Percentiles rank a stretch among this genome's conserved stretches.
These are phyloP conservation scores for Colletotrichum magnum DNA, from an alignment of 2,329 filamentous ascomycete species.

Conservation along the genomic window DNA sequence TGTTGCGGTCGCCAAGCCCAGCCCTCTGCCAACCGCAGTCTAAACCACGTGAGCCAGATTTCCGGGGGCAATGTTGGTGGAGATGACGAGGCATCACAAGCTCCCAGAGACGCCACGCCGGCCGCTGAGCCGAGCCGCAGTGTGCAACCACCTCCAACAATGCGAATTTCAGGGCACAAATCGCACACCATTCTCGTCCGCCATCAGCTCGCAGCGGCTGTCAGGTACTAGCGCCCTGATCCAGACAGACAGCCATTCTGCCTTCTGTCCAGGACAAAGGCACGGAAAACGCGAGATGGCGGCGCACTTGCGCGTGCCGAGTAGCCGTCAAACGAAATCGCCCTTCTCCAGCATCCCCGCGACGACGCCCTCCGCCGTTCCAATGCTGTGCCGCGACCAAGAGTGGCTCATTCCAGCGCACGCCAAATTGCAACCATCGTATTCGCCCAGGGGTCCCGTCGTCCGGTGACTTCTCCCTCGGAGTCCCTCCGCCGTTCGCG, in stretches of 20 bases:
- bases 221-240: constrained; percentile 17
- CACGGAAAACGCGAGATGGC: constrained; percentile 14
- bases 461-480: neutral
- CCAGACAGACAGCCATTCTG: neutral
- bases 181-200: constrained; percentile 1
- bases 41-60: constrained; percentile 17
- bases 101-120: constrained; percentile 20
- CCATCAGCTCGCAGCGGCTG: constrained; percentile 5
- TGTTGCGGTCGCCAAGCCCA: constrained; percentile 6
- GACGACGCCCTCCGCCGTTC: constrained; percentile 6
- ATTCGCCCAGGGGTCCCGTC: neutral
- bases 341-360: constrained; percentile 10
- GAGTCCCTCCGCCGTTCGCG: neutral
- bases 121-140: constrained; percentile 18
- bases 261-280: neutral
- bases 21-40: constrained; percentile 10
- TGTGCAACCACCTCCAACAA: neutral
- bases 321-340: constrained; percentile 13
- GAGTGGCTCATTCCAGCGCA: constrained; percentile 4
- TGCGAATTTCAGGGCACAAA: constrained; percentile 15
- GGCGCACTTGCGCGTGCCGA: constrained; percentile 19
- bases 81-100: constrained; percentile 21
- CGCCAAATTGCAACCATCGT: constrained; percentile 13
- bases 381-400: neutral
- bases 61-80: constrained; percentile 11